Conservation (phyloP, 805 yeast genomes). For the Candida maesae region DNA sequence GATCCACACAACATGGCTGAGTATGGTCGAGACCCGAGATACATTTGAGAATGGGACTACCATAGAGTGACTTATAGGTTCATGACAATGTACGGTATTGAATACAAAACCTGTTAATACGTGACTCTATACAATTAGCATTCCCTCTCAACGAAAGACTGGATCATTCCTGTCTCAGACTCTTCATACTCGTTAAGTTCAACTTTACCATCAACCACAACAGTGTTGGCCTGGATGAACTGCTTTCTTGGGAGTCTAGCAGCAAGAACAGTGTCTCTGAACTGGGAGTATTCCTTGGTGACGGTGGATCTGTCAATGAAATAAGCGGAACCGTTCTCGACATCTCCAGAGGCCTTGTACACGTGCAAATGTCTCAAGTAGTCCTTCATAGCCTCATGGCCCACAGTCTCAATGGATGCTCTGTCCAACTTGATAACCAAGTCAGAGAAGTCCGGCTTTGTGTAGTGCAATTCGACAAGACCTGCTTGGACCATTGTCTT, state of each 20-base stretch:
- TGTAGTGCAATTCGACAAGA: slow-evolving; percentile 51
- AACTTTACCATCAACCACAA: slow-evolving; percentile 37
- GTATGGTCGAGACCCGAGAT: background rate
- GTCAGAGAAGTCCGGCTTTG: slow-evolving; percentile 47
- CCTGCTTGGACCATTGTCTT: slow-evolving; percentile 65
- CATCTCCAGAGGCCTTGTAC: slow-evolving; percentile 76
- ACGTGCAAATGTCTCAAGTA: slow-evolving; percentile 71
- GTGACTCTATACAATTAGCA: background rate
- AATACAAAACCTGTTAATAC: too few species aligned
- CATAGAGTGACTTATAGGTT: too few species aligned
- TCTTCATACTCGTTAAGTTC: slow-evolving; percentile 72
- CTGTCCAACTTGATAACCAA: slow-evolving; percentile 57
- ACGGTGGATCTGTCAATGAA: slow-evolving; percentile 69
- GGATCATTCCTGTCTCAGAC: slow-evolving; percentile 70
- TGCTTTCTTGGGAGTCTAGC: slow-evolving; percentile 84
- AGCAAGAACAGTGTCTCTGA: slow-evolving; percentile 61
- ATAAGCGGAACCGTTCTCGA: slow-evolving; percentile 55
- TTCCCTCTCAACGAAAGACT: slow-evolving; percentile 66
- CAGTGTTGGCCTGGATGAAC: slow-evolving; percentile 78
- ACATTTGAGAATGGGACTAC: background rate
- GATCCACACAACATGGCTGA: background rate
- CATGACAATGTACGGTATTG: too few species aligned
- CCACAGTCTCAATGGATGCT: slow-evolving; percentile 59
- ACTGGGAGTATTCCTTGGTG: slow-evolving; percentile 55
- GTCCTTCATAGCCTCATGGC: slow-evolving; percentile 69